phyloP scores from a whole-genome alignment of 495 filamentous ascomycete species.

The Rostrohypoxylon terebratum region DNA sequence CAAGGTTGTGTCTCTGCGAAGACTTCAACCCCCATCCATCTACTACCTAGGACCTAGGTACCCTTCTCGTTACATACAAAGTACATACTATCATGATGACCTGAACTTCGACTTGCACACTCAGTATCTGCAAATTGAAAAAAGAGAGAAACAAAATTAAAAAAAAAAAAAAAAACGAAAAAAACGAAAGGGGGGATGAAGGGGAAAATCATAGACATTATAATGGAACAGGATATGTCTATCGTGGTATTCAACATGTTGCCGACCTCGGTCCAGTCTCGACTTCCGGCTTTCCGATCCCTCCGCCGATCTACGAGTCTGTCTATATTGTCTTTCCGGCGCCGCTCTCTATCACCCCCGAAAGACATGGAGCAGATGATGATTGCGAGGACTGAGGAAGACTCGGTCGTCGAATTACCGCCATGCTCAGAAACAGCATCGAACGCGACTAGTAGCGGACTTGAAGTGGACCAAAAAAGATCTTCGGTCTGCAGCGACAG shows the following conservation, averaged over 20 bases:
- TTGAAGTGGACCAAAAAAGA: slow-evolving; percentile 11
- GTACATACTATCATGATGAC: neutral
- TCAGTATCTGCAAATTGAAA: neutral
- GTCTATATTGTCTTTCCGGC: slow-evolving; percentile 36
- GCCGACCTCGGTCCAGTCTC: slow-evolving; percentile 47
- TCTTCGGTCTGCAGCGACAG: neutral
- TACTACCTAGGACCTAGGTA: too few species aligned
- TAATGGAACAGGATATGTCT: slow-evolving; percentile 46
- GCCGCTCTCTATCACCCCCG: slow-evolving; percentile 8
- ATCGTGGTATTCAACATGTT: slow-evolving; percentile 49
- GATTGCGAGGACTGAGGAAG: slow-evolving; percentile 24
- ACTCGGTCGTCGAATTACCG: slow-evolving; percentile 31
- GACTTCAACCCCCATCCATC: neutral
- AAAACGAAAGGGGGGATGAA: neutral
- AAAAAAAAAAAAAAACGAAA: neutral
- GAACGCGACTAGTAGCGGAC: neutral
- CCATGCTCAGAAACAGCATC: slow-evolving; percentile 11
- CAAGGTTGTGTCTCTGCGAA: neutral
- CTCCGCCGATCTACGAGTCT: slow-evolving; percentile 43
- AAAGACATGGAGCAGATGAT: slow-evolving; percentile 28
- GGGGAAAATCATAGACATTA: slow-evolving; percentile 16
- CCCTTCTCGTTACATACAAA: neutral
- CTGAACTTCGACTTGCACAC: slow-evolving; percentile 9
- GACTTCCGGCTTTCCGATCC: slow-evolving; percentile 42
- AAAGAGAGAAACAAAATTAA: slow-evolving; percentile 2